phyloP scores from a whole-genome alignment of 768 basidiomycete species.

The Boletus insuetus region DNA sequence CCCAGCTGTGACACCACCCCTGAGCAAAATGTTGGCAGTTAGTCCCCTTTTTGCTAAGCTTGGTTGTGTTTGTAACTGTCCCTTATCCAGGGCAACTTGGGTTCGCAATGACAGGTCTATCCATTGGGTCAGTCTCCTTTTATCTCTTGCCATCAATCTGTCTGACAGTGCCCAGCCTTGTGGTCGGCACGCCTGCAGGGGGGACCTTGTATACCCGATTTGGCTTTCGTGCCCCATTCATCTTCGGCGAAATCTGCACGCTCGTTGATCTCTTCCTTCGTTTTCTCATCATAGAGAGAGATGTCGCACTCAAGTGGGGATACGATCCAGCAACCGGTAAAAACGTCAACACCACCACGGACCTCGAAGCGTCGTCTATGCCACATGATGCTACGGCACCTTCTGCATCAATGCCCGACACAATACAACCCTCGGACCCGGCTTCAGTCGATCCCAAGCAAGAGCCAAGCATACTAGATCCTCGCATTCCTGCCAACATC shows the following conservation, averaged over 20 bases:
- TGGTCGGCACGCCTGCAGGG: conserved; percentile 57
- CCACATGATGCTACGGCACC: neutral
- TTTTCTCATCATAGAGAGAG: conserved; percentile 55
- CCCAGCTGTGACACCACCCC: conserved; percentile 56
- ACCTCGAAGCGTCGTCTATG: conserved; percentile 7
- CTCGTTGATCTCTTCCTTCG: conserved; percentile 52
- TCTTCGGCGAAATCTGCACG: conserved; percentile 48
- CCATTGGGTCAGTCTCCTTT: conserved; percentile 43
- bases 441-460: neutral
- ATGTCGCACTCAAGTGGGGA: conserved; percentile 48
- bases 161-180: conserved; percentile 33
- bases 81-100: conserved; percentile 51
- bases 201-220: conserved; percentile 51
- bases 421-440: neutral
- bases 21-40: conserved; percentile 45
- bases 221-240: conserved; percentile 60
- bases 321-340: conserved; percentile 37
- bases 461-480: neutral
- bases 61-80: neutral
- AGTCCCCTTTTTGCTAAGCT: conserved; percentile 18
- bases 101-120: conserved; percentile 55
- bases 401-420: neutral
- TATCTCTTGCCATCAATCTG: neutral
- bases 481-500: neutral
- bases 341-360: neutral